Base-by-base conservation (phyloP, 2,329 filamentous ascomycete species). In the Aspergillus fructus region DNA sequence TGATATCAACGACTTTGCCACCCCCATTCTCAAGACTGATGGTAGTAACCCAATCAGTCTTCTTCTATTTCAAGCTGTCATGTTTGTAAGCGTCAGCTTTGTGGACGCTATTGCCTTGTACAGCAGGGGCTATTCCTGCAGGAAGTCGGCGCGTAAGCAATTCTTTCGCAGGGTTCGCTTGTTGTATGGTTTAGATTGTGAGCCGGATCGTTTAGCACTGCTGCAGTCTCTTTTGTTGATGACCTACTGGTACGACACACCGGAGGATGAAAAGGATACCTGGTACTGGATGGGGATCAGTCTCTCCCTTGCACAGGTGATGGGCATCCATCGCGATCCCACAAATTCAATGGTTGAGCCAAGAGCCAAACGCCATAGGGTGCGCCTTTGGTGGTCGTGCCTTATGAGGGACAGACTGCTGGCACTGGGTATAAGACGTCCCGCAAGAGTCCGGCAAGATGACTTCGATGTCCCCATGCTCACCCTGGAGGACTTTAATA, bases 61-160 rank as follows among this genome's bases (percentile, higher is more conserved):
- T 5, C 33, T 56, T 4, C 24, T 56, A 5, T 50, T 50, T 23
- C 53, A 56, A 21, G 53, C 53, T 8, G 53, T 56, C 33, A 42
- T 56, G 37, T 56, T 56, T 43, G 53, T 46, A 4, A 46, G 34
- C 9, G n/a, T 39, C 3, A 21, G 45, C 27, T 49, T 42, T 30
- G n/a, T 43, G 11, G 24, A 49, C 24, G 19, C 23, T 19, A 17
- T 39, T 9, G 11, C 13, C 7, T 23, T 56, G 6, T 23, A n/a
- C 11, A 11, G 5, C 4, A 17, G 8, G 7, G 53, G 53, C 15
- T 50, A 43, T 24, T 23, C 34, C 3, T 19, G 15, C 13, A n/a
- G 47, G 8, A 42, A 23, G n/a, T 15, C 23, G 5, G 53, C 53
- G 12, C 53, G 53, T 4, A 43, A 49, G 6, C 39, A 23, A 4